Evolutionary conservation across 2,329 filamentous ascomycete genomes (phyloP).

Genomic region (Hypomyces perniciosus): DNA sequence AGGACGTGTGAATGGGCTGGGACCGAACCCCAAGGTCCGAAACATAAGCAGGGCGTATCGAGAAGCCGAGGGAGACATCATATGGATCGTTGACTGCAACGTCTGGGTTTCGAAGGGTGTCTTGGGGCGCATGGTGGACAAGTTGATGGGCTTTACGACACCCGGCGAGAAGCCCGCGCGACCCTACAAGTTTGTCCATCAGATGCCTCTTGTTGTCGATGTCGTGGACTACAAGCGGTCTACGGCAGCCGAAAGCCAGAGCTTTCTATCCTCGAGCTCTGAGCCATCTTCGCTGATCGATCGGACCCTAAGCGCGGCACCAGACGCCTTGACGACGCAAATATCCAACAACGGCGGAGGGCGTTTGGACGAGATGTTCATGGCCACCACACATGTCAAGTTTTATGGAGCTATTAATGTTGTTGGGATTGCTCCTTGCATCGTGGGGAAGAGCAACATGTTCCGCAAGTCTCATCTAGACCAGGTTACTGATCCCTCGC

Average conservation of each 20-base stretch:
- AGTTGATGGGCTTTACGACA: constrained; percentile 61
- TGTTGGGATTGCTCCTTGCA: constrained; percentile 82
- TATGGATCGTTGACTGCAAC: constrained; percentile 97
- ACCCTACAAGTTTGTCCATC: constrained; percentile 89
- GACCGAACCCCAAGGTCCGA: constrained; percentile 96
- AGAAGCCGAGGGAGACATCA: constrained; percentile 77
- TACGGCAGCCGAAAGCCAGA: constrained; percentile 17
- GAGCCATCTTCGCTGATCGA: constrained; percentile 26
- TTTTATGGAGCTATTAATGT: constrained; percentile 98
- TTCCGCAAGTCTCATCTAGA: constrained; percentile 89
- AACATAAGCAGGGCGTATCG: constrained; percentile 93
- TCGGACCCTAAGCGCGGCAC: constrained; percentile 4
- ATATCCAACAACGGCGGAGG: constrained; percentile 57
- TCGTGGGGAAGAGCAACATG: constrained; percentile 98
- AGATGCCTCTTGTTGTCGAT: constrained; percentile 86
- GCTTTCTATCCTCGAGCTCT: constrained; percentile 29
- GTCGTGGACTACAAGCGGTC: constrained; percentile 33
- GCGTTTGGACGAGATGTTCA: constrained; percentile 87
- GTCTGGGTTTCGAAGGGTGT: constrained; percentile 81
- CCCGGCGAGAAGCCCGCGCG: constrained; percentile 39
- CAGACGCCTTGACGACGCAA: constrained; percentile 13
- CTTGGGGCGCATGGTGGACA: constrained; percentile 82
- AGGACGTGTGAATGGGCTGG: constrained; percentile 54
- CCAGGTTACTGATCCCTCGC: constrained; percentile 52
- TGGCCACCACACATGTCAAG: constrained; percentile 89